phyloP scores from a whole-genome alignment of 225 moss, liverwort and hornwort species.

The Pleurozium schreberi region DNA sequence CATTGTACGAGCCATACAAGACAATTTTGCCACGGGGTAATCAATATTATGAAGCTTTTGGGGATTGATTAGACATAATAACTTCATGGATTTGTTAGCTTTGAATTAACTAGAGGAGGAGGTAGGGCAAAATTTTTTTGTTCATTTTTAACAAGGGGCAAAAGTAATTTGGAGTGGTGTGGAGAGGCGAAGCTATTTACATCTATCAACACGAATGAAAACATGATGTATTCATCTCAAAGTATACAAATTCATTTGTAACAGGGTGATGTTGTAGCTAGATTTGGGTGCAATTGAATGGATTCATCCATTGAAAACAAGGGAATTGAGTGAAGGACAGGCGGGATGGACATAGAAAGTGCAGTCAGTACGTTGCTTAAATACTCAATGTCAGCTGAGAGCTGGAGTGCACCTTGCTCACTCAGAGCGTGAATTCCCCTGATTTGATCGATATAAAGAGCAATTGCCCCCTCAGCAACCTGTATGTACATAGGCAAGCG shows the following conservation, averaged over 20 bases:
- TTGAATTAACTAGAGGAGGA: neutral
- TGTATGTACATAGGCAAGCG: slow-evolving; percentile 3
- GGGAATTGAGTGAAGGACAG: slow-evolving; percentile 27
- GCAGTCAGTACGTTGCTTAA: slow-evolving; percentile 90
- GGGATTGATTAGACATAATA: too few species aligned
- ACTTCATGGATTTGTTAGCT: too few species aligned
- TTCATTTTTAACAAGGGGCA: rapidly evolving
- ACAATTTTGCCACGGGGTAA: too few species aligned
- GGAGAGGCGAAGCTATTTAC: neutral
- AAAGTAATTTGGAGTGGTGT: neutral
- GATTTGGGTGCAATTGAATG: neutral
- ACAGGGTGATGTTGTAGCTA: neutral
- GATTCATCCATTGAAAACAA: neutral
- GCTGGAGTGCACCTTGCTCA: slow-evolving; percentile 83
- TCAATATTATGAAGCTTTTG: too few species aligned
- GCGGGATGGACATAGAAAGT: slow-evolving; percentile 75
- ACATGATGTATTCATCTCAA: neutral
- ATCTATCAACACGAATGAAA: neutral
- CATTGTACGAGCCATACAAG: too few species aligned
- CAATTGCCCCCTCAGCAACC: slow-evolving; percentile 94
- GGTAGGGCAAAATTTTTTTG: rapidly evolving
- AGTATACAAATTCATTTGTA: neutral
- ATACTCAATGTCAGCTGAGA: slow-evolving; percentile 95
- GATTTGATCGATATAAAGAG: slow-evolving; percentile 88
- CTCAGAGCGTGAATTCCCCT: slow-evolving; percentile 80